phyloP scores from a whole-genome alignment of 2,329 filamentous ascomycete species.

The Hymenoscyphus salicellus region DNA sequence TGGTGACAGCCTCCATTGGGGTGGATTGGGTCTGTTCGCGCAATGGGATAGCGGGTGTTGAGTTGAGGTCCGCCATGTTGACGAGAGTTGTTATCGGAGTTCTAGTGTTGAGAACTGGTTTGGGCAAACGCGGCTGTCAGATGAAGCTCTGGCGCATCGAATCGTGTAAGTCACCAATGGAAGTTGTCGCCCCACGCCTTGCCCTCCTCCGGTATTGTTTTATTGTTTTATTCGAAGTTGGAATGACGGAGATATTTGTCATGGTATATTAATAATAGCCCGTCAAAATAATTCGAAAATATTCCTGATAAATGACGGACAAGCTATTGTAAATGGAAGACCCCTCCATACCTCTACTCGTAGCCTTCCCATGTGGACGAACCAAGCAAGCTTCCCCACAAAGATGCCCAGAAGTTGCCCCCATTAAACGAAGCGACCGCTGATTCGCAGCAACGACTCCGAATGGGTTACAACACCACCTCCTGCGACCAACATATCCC shows the following conservation, averaged over 20 bases:
- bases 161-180: neutral
- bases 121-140: neutral
- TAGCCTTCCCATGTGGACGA: too few species aligned
- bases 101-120: neutral
- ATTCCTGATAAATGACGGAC: too few species aligned
- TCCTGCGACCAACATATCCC: too few species aligned
- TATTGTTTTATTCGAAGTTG: too few species aligned
- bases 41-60: neutral
- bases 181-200: too few species aligned
- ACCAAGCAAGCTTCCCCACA: neutral
- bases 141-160: neutral
- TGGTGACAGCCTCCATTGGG: constrained; percentile 1
- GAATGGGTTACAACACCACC: too few species aligned
- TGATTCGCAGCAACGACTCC: neutral
- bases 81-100: neutral
- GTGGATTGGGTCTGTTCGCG: constrained; percentile 2
- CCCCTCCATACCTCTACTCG: too few species aligned
- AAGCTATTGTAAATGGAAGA: too few species aligned
- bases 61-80: constrained; percentile 3
- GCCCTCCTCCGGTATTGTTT: too few species aligned
- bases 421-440: neutral
- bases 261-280: too few species aligned
- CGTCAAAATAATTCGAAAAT: too few species aligned
- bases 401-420: neutral
- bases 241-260: too few species aligned